Evolutionary conservation across 805 yeast genomes (phyloP).

Genomic region (Lipomyces starkeyi): DNA sequence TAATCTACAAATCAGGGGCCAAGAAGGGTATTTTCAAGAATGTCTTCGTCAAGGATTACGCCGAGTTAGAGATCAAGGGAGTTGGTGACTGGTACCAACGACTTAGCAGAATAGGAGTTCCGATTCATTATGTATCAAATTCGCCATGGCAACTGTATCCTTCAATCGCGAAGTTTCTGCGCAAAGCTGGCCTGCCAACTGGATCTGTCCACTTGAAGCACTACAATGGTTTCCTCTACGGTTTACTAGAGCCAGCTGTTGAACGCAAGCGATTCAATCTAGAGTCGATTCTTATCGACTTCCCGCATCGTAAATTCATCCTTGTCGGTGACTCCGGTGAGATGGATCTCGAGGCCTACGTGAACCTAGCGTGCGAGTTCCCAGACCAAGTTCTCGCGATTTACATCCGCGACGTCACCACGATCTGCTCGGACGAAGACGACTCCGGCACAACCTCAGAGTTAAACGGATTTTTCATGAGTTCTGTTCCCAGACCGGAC

Average conservation of each 20-base stretch:
- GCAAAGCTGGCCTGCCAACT: conserved; percentile 62
- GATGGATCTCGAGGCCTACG: conserved; percentile 90
- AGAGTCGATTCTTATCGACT: conserved; percentile 67
- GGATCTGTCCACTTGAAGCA: conserved; percentile 90
- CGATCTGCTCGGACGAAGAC: conserved; percentile 36
- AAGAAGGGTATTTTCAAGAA: conserved; percentile 81
- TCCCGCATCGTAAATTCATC: conserved; percentile 76
- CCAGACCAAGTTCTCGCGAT: conserved; percentile 75
- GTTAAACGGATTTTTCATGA: conserved; percentile 40
- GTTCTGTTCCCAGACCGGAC: conserved; percentile 43
- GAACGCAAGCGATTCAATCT: conserved; percentile 77
- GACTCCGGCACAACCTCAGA: conserved; percentile 31
- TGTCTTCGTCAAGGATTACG: conserved; percentile 69
- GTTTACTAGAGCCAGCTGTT: conserved; percentile 85
- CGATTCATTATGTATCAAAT: conserved; percentile 94
- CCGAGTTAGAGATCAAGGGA: conserved; percentile 74
- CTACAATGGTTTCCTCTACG: conserved; percentile 78
- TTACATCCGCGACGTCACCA: conserved; percentile 75
- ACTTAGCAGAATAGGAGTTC: conserved; percentile 56
- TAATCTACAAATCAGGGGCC: conserved; percentile 49
- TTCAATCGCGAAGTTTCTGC: conserved; percentile 62
- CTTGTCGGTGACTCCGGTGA: conserved; percentile 97
- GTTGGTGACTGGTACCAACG: conserved; percentile 73
- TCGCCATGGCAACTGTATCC: conserved; percentile 90
- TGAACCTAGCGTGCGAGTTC: conserved; percentile 63